Base-by-base conservation (phyloP, 2,329 filamentous ascomycete species). In the Parastagonospora avenae region DNA sequence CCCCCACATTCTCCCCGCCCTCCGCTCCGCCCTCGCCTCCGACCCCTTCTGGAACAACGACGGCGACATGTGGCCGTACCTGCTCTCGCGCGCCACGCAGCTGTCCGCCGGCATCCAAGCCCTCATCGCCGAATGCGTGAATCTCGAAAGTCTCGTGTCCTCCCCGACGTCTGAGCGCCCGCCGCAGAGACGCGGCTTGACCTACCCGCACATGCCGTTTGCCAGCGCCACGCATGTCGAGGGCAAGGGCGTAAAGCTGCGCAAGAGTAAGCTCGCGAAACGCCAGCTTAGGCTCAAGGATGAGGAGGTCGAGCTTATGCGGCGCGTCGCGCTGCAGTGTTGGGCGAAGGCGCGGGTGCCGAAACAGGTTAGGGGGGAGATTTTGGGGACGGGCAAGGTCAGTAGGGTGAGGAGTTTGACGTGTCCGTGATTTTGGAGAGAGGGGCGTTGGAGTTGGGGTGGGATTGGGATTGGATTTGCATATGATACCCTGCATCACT, bases 81-180 rank as follows among this genome's bases (percentile, higher is more conserved):
- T 80, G 30, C 68, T 77, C 49, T 68, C 73, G 4, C 77, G 77
- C 45, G 76, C 79, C 4, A 66, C 67, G 4, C 70, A 71, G 27
- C 76, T 79, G 27, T 73, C 70, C 8, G 68, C 72, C 15, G 74
- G 76, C 14, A 75, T 81, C 44, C 76, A 78, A 39, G 74, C 75
- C 4, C 73, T 81, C 12, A 80, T 80, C 16, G 60, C 68, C 32
- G 76, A 79, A 48, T 78, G 76, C 56, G 57, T 65, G 1, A 67
- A 72, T 28, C 68, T 80, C 16, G 77, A 79, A 46, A 64, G 74
- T 7, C 72, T 78, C 31, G 73, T 74, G 8, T 63, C 68, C 2
- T 72, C 70, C 1, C 66, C 68, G 0, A 46, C 60, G 0, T 52
- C 62, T 2, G 57, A 54, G 11, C 62, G 70, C 4, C 50, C 0